phyloP scores from a whole-genome alignment of 345 rosid species.

The Bretschneidera sinensis region DNA sequence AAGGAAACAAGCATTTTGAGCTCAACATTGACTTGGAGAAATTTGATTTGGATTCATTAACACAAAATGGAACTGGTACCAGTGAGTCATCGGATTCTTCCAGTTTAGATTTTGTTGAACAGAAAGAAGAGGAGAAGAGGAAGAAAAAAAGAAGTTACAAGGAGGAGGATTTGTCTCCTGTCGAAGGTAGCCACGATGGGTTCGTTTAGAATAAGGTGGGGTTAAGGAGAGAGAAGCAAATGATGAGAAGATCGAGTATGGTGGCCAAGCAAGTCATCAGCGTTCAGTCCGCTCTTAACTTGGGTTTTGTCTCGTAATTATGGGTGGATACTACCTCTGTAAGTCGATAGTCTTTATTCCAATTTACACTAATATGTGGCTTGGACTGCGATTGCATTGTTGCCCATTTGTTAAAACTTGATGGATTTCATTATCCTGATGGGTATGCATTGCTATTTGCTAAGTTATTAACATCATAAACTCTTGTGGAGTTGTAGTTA shows the following conservation, averaged over 20 bases:
- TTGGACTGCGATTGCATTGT: not conserved
- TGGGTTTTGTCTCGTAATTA: conserved; percentile 78
- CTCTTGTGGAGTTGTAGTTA: no score
- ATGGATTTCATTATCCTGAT: no score
- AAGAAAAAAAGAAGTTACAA: conserved; percentile 4
- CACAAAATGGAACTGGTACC: conserved; percentile 10
- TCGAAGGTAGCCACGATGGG: conserved; percentile 1
- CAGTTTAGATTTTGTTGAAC: conserved; percentile 15
- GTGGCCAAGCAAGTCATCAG: conserved; percentile 85
- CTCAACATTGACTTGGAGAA: conserved; percentile 16
- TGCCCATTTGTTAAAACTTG: not conserved
- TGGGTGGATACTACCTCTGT: conserved; percentile 75
- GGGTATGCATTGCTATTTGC: no score
- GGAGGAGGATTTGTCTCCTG: conserved; percentile 25
- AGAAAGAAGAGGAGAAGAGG: conserved; percentile 14
- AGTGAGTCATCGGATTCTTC: not conserved
- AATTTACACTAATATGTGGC: not conserved
- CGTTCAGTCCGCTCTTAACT: conserved; percentile 61
- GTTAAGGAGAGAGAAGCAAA: conserved; percentile 37
- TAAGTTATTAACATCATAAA: no score
- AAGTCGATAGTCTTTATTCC: conserved; percentile 22
- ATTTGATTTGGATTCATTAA: conserved; percentile 6
- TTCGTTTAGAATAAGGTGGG: conserved; percentile 12
- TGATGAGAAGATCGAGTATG: conserved; percentile 55
- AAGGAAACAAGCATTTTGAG: conserved; percentile 18